A percentile compares a stretch with the other conserved stretches of the same genome.
These are phyloP conservation scores for Simplicillium aogashimaense DNA, from an alignment of 2,329 filamentous ascomycete genomes.

Conservation along the genomic window DNA sequence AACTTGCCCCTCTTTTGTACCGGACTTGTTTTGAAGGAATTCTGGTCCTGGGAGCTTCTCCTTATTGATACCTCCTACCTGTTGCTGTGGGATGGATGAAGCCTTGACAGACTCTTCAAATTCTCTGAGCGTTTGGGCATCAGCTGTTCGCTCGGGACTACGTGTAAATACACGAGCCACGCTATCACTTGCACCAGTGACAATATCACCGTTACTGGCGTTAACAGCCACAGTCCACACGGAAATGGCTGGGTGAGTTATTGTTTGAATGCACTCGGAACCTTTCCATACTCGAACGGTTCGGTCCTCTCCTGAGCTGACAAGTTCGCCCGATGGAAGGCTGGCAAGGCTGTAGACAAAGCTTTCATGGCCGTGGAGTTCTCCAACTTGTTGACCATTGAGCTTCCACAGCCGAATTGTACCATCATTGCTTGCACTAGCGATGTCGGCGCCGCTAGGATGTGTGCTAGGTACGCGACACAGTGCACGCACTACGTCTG, in stretches of 20 bases:
- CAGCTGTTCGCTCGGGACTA: constrained; percentile 57
- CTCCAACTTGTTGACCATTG: constrained; percentile 63
- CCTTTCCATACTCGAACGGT: constrained; percentile 85
- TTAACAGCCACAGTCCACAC: constrained; percentile 91
- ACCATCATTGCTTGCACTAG: constrained; percentile 88
- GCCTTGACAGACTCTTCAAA: constrained; percentile 77
- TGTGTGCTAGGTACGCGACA: constrained; percentile 69
- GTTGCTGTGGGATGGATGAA: constrained; percentile 81
- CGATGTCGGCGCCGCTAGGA: constrained; percentile 80
- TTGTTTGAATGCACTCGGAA: constrained; percentile 79
- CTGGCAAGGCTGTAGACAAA: constrained; percentile 83
- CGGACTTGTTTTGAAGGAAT: constrained; percentile 70
- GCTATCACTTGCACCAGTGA: constrained; percentile 85
- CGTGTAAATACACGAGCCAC: constrained; percentile 78
- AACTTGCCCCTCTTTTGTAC: constrained; percentile 94
- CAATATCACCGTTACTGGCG: constrained; percentile 76
- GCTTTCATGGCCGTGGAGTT: constrained; percentile 81
- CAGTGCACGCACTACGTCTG: constrained; percentile 80
- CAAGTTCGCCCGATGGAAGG: constrained; percentile 74
- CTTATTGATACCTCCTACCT: constrained; percentile 77
- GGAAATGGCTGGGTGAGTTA: constrained; percentile 92
- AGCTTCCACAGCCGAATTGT: constrained; percentile 81
- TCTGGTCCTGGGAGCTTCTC: constrained; percentile 84
- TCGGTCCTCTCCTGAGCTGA: constrained; percentile 90
- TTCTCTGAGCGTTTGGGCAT: constrained; percentile 53